Conservation (phyloP, 1,139 yeast genomes). For the Lodderomyces theae region DNA sequence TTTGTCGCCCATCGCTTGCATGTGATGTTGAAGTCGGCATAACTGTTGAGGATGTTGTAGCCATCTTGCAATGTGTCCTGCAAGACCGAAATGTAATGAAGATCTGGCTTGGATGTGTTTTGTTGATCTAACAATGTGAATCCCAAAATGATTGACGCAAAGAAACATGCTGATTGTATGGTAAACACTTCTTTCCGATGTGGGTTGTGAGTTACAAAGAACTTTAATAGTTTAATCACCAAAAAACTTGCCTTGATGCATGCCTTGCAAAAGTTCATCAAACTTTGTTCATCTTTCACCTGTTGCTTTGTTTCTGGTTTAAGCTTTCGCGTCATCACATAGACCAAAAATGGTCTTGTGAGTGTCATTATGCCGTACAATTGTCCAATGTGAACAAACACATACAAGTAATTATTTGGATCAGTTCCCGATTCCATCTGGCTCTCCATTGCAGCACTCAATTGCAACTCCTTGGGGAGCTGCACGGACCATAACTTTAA, state of each 20-base stretch:
- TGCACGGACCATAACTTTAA: constrained; percentile 37
- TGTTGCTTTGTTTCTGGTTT: constrained; percentile 13
- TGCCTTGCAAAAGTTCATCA: constrained; percentile 17
- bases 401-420: constrained; percentile 22
- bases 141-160: constrained; percentile 14
- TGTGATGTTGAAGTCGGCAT: constrained; percentile 13
- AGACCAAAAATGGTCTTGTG: constrained; percentile 46
- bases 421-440: constrained; percentile 13
- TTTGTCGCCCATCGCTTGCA: constrained; percentile 15
- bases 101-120: constrained; percentile 12
- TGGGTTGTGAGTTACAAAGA: constrained; percentile 10
- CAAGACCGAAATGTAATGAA: constrained; percentile 15
- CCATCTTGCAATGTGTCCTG: constrained; percentile 14
- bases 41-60: constrained; percentile 10
- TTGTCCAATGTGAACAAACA: constrained; percentile 37
- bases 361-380: constrained; percentile 41
- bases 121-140: constrained; percentile 16
- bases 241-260: constrained; percentile 18
- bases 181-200: constrained; percentile 15
- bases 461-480: constrained; percentile 25
- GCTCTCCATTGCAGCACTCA: constrained; percentile 10
- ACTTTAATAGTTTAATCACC: constrained; percentile 15
- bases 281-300: constrained; percentile 12
- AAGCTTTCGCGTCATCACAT: constrained; percentile 13
- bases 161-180: constrained; percentile 13